These are phyloP conservation scores for Taphrina betulina DNA, from an alignment of 1,139 yeast genomes.

Conservation along the genomic window DNA sequence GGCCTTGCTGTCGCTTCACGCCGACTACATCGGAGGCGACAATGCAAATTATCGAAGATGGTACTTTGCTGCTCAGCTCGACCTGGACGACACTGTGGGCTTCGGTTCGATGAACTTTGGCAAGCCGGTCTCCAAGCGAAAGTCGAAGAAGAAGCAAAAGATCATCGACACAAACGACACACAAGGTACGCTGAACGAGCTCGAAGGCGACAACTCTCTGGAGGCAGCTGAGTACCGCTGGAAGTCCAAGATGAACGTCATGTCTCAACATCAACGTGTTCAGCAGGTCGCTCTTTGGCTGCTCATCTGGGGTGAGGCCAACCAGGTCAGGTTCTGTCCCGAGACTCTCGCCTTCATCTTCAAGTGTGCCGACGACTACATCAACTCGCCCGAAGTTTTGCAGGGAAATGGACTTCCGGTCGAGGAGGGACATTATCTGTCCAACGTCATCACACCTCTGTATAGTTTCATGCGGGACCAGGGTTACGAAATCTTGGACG, in stretches of 20 bases:
- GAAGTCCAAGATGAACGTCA: constrained; percentile 71
- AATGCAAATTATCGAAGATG: constrained; percentile 89
- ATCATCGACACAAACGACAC: constrained; percentile 44
- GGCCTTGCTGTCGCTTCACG: constrained; percentile 87
- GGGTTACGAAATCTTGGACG: constrained; percentile 91
- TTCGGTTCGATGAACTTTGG: constrained; percentile 79
- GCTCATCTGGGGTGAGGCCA: constrained; percentile 97
- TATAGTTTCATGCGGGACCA: constrained; percentile 90
- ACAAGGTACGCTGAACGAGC: constrained; percentile 58
- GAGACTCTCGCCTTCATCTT: constrained; percentile 89
- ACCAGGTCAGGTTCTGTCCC: constrained; percentile 92
- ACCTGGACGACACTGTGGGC: constrained; percentile 77
- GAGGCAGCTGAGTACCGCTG: constrained; percentile 84
- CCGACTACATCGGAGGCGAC: constrained; percentile 95
- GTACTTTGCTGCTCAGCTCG: constrained; percentile 93
- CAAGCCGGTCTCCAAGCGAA: constrained; percentile 39
- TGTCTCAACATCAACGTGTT: constrained; percentile 74
- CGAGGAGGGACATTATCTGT: constrained; percentile 83
- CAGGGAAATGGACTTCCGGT: constrained; percentile 59
- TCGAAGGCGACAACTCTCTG: constrained; percentile 80
- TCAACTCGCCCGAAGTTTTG: constrained; percentile 84
- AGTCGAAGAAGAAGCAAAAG: constrained; percentile 56
- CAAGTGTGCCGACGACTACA: constrained; percentile 88
- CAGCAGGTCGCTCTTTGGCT: constrained; percentile 87
- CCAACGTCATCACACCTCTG: constrained; percentile 87